These are phyloP conservation scores for Pleurotus salmoneostramineus DNA, from an alignment of 768 basidiomycete genomes.

Conservation along the genomic window DNA sequence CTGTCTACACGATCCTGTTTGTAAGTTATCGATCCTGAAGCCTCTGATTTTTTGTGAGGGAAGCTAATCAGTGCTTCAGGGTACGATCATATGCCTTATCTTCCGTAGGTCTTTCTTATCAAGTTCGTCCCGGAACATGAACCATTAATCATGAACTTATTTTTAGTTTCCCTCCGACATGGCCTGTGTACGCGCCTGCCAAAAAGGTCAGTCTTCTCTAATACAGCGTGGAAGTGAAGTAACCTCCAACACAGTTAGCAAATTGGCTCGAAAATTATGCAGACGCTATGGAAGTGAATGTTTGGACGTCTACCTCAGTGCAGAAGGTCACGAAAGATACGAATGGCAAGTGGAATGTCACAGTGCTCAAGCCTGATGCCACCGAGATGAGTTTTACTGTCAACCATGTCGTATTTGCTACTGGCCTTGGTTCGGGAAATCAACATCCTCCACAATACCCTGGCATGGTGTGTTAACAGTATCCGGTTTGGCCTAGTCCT, in stretches of 20 bases:
- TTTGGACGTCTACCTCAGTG: conserved; percentile 46
- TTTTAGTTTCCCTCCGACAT: conserved; percentile 50
- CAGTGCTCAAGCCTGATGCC: conserved; percentile 27
- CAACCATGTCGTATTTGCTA: conserved; percentile 47
- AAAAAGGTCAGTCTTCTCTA: conserved; percentile 30
- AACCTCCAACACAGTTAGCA: conserved; percentile 56
- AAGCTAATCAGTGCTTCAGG: conserved; percentile 53
- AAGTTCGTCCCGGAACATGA: conserved; percentile 14
- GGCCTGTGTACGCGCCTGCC: conserved; percentile 58
- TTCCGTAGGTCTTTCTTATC: conserved; percentile 57
- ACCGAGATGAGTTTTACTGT: conserved; percentile 34
- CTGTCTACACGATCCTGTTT: conserved; percentile 65
- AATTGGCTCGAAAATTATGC: conserved; percentile 49
- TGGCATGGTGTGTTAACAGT: conserved; percentile 27
- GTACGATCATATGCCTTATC: conserved; percentile 39
- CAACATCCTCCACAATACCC: conserved; percentile 41
- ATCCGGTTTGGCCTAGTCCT: not conserved
- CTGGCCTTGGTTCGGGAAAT: conserved; percentile 38
- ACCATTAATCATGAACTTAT: not conserved
- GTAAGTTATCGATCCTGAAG: conserved; percentile 32
- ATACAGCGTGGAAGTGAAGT: not conserved
- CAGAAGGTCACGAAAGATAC: conserved; percentile 22
- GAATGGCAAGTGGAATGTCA: conserved; percentile 37
- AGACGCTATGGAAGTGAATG: conserved; percentile 35
- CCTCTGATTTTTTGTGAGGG: conserved; percentile 23